Evolutionary conservation across 106 monocot species (phyloP).

Genomic region (Platanthera zijinensis): DNA sequence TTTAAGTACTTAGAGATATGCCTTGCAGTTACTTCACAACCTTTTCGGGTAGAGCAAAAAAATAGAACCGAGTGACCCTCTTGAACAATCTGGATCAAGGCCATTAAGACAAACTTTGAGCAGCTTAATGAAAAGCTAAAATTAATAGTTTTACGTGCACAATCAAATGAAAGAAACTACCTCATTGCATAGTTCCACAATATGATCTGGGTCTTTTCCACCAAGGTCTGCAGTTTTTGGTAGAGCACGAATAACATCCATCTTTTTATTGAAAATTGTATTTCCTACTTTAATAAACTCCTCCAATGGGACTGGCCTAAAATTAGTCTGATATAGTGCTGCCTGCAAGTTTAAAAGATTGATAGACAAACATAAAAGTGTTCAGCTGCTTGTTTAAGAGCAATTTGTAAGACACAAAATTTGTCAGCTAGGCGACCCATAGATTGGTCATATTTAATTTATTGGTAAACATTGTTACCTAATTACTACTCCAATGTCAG

Average conservation of each 20-base stretch:
- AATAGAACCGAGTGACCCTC: conserved; percentile 92
- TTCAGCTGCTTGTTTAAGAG: not conserved
- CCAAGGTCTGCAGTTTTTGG: conserved; percentile 63
- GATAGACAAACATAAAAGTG: not conserved
- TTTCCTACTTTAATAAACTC: conserved; percentile 93
- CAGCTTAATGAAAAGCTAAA: not conserved
- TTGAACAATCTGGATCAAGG: conserved; percentile 58
- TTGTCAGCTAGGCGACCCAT: not conserved
- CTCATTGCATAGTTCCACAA: conserved; percentile 95
- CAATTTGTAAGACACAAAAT: not conserved
- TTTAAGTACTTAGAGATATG: conserved; percentile 67
- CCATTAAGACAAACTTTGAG: not conserved
- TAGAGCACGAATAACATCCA: conserved; percentile 60
- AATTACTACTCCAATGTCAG: not conserved
- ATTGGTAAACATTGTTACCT: not conserved
- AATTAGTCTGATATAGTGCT: conserved; percentile 88
- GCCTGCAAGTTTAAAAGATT: conserved; percentile 33
- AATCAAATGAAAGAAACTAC: conserved; percentile 24
- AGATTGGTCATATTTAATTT: not conserved
- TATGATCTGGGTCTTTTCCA: conserved; percentile 96
- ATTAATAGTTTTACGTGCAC: not conserved
- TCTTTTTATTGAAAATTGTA: conserved; percentile 63
- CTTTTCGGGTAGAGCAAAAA: conserved; percentile 97
- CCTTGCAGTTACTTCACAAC: conserved; percentile 90
- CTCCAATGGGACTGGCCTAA: conserved; percentile 86